Conservation (phyloP, 2,329 filamentous ascomycete genomes). For the Monilinia vaccinii-corymbosi region DNA sequence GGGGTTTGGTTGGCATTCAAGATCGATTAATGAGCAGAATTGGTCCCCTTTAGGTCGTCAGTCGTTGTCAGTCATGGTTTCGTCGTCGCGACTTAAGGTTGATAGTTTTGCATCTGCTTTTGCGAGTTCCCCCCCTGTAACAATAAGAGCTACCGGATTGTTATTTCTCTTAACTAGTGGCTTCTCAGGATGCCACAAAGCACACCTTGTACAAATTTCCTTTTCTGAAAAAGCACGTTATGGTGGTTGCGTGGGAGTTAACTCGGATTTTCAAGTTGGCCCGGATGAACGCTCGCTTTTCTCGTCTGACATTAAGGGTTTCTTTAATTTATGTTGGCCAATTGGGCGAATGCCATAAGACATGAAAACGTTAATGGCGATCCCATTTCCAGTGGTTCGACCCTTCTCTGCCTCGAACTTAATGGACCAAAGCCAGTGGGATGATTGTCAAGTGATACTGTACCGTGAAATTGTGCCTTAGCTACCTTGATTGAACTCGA, state of each 20-base stretch:
- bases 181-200: slow-evolving; percentile 17
- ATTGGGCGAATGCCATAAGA: slow-evolving; percentile 14
- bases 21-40: slow-evolving; percentile 7
- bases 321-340: slow-evolving; percentile 19
- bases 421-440: too few relatives aligned
- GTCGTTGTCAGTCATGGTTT: slow-evolving; percentile 1
- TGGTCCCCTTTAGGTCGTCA: background rate
- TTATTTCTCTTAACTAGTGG: slow-evolving; percentile 15
- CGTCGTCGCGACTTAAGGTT: background rate
- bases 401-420: background rate
- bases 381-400: background rate
- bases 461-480: background rate
- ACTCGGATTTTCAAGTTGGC: slow-evolving; percentile 15
- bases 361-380: background rate
- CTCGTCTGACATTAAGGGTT: slow-evolving; percentile 19
- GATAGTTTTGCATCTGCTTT: slow-evolving; percentile 16
- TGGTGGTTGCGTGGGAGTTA: slow-evolving; percentile 8
- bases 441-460: background rate
- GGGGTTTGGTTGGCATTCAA: background rate
- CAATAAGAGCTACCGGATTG: slow-evolving; percentile 24
- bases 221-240: slow-evolving; percentile 18
- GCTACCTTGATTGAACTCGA: background rate
- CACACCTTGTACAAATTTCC: slow-evolving; percentile 25
- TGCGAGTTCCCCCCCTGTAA: slow-evolving; percentile 26
- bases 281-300: slow-evolving; percentile 21